Evolutionary conservation across 345 rosid species (phyloP), one percentile per base, ranked within the genome.

Genomic region (Ricinus communis): DNA sequence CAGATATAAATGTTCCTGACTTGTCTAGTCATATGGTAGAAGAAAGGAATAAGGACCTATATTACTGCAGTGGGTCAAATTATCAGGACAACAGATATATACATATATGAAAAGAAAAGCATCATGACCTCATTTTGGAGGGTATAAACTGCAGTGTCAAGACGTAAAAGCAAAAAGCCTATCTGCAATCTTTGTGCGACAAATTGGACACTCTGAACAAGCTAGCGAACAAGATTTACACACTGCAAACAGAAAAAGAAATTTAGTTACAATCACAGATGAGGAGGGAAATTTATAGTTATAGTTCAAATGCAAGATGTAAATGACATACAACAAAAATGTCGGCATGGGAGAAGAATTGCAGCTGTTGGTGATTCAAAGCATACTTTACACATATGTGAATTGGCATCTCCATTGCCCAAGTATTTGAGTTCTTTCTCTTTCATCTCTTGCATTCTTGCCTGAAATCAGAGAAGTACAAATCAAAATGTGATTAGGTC

Each of bases 201-300:
- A 95, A 53, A 95, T 90, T 47, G 99, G 99, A 79, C 99, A 95
- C 82, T 95, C 98, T 0, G 94, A 87, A 82, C 99, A 95, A 72
- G 99, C 98, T 33, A 95, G 90, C 1, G 99, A 95, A 80, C 99
- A 95, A 13, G 98, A 87, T 92, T 89, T 90, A 87, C 99, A 92
- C 84, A 95, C 99, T 95, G 96, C 80, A 81, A 78, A 72, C 31
- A 56, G 71, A 7, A 43, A 18, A 30, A 14, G 1, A 16, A 38
- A 12, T 9, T 38, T 0, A n/a, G 28, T 54, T 33, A 62, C n/a
- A 8, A 51, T 28, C 33, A 5, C 15, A 68, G 59, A 65, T 54
- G 43, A 25, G 7, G 18, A 15, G 13, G 52, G 46, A 38, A 38
- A 75, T 21, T 3, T 16, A 8, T 22, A 62, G 62, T 28, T 51